Base-by-base conservation (phyloP, 352 stramenopile species). In the Pythium folliculosum region DNA sequence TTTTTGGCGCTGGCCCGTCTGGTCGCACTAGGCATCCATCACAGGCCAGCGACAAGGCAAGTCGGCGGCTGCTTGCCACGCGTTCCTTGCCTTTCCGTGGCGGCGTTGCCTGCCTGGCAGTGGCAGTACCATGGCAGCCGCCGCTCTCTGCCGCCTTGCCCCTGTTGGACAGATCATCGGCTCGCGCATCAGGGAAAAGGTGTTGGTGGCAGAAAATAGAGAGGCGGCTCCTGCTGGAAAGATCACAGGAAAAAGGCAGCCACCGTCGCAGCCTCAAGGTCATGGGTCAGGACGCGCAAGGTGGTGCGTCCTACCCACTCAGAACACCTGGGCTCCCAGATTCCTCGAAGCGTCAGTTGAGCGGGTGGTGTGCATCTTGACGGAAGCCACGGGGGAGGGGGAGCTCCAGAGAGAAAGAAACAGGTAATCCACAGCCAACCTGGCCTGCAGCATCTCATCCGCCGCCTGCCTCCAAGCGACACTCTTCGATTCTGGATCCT, bases 1-100 rank as follows among this genome's bases (percentile, higher is more conserved):
- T 48, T 45, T 56, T 68, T 32, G 27, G 61, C 30, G 47, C 52
- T 62, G 44, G 54, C 45, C 63, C 63, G 62, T 69, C 63, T 69
- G 61, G 61, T 68, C 61, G 23, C 61, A 12, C 37, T 12, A 68
- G 38, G 40, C 61, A 68, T 68, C 61, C 61, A 68, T 67, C 60
- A 67, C 38, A 60, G 38, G 45, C 37, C 53, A 60, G 35, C 30
- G 53, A 60, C 53, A 35, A 25, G 35, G 14, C 49, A 56, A 56
- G 25, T 40, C 25, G 47, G 47, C 30, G 9, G 37, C 37, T 17
- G 37, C 37, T 43, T 43, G 37, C 37, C 37, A 43, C 27, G 27
- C 49, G 19, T 32, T 60, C 37, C 19, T 35, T 44, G 5, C 22
- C 53, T 45, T 60, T 37, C 22, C 35, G 17, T 43, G 37, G 37